Percentiles rank a stretch among this genome's conserved stretches.
Evolutionary conservation across 2,329 filamentous ascomycete genomes (phyloP).

Genomic region (Raffaelea ambrosiae): DNA sequence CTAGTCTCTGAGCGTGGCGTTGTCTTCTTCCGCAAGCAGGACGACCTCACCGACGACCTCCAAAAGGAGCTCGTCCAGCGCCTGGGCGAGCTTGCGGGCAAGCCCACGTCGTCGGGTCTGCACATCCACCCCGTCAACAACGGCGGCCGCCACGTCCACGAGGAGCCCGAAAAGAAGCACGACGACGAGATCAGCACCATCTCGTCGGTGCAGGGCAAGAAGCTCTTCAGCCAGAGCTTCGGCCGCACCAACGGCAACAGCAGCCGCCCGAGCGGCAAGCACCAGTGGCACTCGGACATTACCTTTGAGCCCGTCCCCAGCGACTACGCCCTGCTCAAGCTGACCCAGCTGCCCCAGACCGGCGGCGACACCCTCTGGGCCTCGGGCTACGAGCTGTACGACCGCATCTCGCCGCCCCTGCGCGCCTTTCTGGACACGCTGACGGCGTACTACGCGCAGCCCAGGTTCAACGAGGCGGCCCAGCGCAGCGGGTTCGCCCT

Average conservation of each 20-base stretch:
- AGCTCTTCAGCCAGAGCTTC: conserved; percentile 7
- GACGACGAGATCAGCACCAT: conserved; percentile 39
- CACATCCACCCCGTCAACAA: conserved; percentile 39
- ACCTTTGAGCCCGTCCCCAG: conserved; percentile 37
- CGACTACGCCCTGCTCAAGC: conserved; percentile 35
- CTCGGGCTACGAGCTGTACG: conserved; percentile 58
- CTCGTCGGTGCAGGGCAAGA: conserved; percentile 27
- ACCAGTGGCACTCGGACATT: conserved; percentile 38
- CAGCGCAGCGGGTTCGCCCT: conserved; percentile 33
- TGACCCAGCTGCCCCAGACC: conserved; percentile 30
- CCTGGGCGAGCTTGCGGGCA: conserved; percentile 10
- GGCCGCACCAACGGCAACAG: conserved; percentile 1
- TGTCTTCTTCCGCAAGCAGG: conserved; percentile 40
- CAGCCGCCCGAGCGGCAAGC: conserved; percentile 6
- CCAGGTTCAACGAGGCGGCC: conserved; percentile 40
- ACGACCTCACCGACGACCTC: conserved; percentile 16
- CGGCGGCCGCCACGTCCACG: conserved; percentile 1
- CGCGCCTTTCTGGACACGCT: conserved; percentile 45
- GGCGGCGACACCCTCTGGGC: conserved; percentile 56
- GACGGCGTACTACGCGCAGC: conserved; percentile 45
- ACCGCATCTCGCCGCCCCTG: conserved; percentile 46
- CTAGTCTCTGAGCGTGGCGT: conserved; percentile 38
- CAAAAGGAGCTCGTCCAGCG: conserved; percentile 11
- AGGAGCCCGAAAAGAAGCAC: conserved; percentile 2
- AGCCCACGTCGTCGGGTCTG: conserved; percentile 38